Percentiles rank a stretch among this genome's conserved stretches.
phyloP scores from a whole-genome alignment of 202 grass and related monocot species.

The Carex sylvatica region DNA sequence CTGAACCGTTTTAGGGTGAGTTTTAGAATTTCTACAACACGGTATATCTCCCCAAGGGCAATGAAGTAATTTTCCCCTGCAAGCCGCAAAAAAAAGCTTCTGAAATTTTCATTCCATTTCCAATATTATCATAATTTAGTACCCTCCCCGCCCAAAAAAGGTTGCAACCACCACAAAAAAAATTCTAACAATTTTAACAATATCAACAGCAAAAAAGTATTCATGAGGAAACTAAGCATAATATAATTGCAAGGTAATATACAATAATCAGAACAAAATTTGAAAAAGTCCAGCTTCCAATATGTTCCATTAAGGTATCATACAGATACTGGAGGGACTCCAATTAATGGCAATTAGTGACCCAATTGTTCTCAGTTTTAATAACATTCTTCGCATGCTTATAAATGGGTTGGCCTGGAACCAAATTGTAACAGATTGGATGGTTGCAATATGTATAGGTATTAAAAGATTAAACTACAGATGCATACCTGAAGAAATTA shows the following conservation, averaged over 20 bases:
- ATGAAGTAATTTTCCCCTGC: constrained; percentile 24
- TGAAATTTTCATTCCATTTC: not conserved
- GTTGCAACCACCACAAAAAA: not conserved
- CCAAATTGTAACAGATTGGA: not conserved
- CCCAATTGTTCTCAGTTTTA: not conserved
- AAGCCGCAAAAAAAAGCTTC: not conserved
- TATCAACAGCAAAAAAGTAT: not conserved
- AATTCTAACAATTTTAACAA: not conserved
- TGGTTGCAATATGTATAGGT: not conserved
- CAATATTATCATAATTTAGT: not conserved
- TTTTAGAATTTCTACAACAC: constrained; percentile 21
- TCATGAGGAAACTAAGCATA: not conserved
- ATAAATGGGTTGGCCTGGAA: not conserved
- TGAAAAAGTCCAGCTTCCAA: not conserved
- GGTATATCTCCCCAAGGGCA: constrained; percentile 34
- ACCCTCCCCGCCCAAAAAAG: not conserved
- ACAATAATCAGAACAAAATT: not conserved
- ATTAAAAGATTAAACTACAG: not conserved
- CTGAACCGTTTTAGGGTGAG: constrained; percentile 6
- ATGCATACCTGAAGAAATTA: constrained; percentile 29
- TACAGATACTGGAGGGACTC: not conserved
- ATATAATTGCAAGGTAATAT: not conserved
- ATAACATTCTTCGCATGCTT: constrained; percentile 2
- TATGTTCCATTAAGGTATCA: not conserved
- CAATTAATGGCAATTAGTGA: not conserved